Conservation (phyloP, 1,284 basidiomycete genomes). For the Naganishia sp. region DNA sequence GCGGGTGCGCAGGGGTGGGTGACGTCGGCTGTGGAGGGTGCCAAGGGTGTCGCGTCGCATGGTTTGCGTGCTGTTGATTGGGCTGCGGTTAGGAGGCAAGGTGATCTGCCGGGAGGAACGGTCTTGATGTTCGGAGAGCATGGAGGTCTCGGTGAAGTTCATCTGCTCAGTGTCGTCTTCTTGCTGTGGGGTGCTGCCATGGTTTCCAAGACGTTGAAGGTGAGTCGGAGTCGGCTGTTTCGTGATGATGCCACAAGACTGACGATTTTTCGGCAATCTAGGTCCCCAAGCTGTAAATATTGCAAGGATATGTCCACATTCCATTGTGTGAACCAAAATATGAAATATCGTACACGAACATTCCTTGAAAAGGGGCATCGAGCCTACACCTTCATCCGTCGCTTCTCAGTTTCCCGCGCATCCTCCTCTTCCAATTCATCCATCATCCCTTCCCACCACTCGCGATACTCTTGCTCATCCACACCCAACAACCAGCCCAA, state of each 20-base stretch:
- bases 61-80: slow-evolving; percentile 21
- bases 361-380: background rate
- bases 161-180: slow-evolving; percentile 71
- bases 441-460: slow-evolving; percentile 26
- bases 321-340: slow-evolving; percentile 16
- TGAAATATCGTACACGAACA: slow-evolving; percentile 20
- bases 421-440: slow-evolving; percentile 24
- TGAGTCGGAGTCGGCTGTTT: slow-evolving; percentile 45
- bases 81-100: slow-evolving; percentile 31
- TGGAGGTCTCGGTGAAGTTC: slow-evolving; percentile 76
- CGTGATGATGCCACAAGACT: background rate
- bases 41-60: background rate
- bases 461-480: slow-evolving; percentile 17
- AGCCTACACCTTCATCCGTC: slow-evolving; percentile 17
- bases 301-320: background rate
- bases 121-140: slow-evolving; percentile 69
- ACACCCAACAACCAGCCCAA: slow-evolving; percentile 17
- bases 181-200: slow-evolving; percentile 85
- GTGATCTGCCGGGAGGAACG: slow-evolving; percentile 68
- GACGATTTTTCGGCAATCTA: background rate
- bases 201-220: slow-evolving; percentile 89
- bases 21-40: background rate
- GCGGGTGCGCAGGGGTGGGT: slow-evolving; percentile 64
- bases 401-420: background rate
- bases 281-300: slow-evolving; percentile 19